phyloP scores from a whole-genome alignment of 2,329 filamentous ascomycete species.

The Orbilia quercus region DNA sequence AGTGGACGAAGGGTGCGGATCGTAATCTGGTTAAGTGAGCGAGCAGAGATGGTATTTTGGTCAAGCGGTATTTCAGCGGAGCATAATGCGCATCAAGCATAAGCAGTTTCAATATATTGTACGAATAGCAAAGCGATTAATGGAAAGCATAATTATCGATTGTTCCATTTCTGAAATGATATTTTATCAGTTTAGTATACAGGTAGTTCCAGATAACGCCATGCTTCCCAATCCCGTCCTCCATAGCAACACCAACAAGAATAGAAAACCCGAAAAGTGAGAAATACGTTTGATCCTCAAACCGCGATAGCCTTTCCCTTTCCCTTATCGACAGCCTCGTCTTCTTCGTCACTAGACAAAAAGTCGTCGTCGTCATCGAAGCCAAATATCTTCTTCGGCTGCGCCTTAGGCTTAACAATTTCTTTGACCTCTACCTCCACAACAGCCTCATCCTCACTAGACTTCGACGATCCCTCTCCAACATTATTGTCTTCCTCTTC shows the following conservation, averaged over 20 bases:
- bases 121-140: constrained; percentile 24
- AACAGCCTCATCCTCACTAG: constrained; percentile 53
- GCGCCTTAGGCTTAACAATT: constrained; percentile 48
- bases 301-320: constrained; percentile 64
- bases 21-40: constrained; percentile 60
- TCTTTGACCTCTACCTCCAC: constrained; percentile 58
- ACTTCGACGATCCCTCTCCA: constrained; percentile 54
- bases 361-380: constrained; percentile 57
- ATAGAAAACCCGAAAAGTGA: constrained; percentile 29
- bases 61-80: too few relatives aligned
- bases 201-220: constrained; percentile 46
- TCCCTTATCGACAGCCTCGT: constrained; percentile 62
- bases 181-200: constrained; percentile 50
- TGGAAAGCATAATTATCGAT: constrained; percentile 9
- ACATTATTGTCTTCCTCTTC: constrained; percentile 58
- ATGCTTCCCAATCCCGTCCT: constrained; percentile 22
- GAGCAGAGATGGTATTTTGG: not conserved
- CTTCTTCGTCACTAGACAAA: constrained; percentile 62
- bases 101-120: constrained; percentile 6
- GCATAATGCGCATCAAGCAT: too few relatives aligned
- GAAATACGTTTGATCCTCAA: not conserved
- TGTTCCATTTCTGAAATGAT: not conserved
- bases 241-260: constrained; percentile 28
- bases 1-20: constrained; percentile 76
- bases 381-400: constrained; percentile 50